Evolutionary conservation across 1,139 yeast species (phyloP), one percentile per base, ranked within the genome.

Genomic region (Candida sp.): DNA sequence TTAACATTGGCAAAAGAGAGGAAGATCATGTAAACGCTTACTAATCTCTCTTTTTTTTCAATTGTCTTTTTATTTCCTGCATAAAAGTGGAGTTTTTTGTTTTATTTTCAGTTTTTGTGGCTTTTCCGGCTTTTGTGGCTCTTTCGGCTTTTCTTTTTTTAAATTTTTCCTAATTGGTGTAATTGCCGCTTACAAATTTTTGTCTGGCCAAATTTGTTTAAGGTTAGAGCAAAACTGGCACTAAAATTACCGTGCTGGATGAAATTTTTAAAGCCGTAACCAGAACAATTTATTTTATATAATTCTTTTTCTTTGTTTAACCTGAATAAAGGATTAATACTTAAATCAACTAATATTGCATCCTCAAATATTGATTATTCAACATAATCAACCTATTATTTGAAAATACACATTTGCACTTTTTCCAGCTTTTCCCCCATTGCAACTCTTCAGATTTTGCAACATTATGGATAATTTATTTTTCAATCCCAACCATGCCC

Each of bases 401-500:
- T 7, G 11, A 25, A 25, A 25, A 7, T 11, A 25, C 19, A 15
- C 19, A 25, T 25, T 25, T 25, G 29, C 29, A 25, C 7, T 7
- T 25, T 25, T 7, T 25, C 11, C 7, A 12, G 4, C 5, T 15
- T 33, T 19, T 8, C 21, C n/a, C 22, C n/a, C 36, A 35, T 21
- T 21, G 11, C 11, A 8, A 21, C 21, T 35, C 21, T 22, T 22
- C 36, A 33, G 22, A 8, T 35, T 21, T 35, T 35, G 34, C 27
- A 35, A 21, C 25, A 22, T 35, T 8, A 29, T 29, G 34, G 22
- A 27, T 19, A 30, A 36, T 3, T 44, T 49, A 44, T 51, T 45
- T 30, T 50, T 51, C 45, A 47, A 51, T 37, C 48, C 51, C 8
- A 46, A 45, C n/a, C 42, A 47, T 2, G 48, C 55, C n/a, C 54